These are phyloP conservation scores for Hordeum pubiflorum DNA, from an alignment of 202 grass and related monocot genomes.

Conservation along the genomic window DNA sequence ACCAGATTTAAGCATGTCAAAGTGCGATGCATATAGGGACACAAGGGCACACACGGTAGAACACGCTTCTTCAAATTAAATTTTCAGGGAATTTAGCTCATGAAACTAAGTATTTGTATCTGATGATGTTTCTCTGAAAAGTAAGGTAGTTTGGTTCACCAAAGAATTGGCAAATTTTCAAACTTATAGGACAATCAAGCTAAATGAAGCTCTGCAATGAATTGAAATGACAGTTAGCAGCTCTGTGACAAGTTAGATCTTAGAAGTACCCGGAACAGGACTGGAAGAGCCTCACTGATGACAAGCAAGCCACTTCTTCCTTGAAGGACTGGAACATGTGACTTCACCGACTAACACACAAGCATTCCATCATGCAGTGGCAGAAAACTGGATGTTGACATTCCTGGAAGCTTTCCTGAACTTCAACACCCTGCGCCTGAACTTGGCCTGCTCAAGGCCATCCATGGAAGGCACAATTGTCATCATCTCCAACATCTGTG, in stretches of 20 bases:
- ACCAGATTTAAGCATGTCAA: too few species aligned
- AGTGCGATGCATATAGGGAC: too few species aligned
- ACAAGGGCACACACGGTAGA: neutral
- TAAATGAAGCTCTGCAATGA: neutral
- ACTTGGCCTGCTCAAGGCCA: slow-evolving; percentile 52
- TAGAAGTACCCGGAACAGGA: neutral
- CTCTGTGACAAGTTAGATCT: neutral
- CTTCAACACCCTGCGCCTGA: slow-evolving; percentile 48
- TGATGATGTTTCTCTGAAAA: neutral
- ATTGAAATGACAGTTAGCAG: neutral
- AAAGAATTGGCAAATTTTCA: neutral
- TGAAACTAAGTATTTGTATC: neutral
- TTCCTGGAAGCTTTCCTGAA: slow-evolving; percentile 34
- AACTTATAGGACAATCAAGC: slow-evolving; percentile 1
- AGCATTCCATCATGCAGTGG: slow-evolving; percentile 17
- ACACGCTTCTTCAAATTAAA: neutral
- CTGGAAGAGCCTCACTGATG: neutral
- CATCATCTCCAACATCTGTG: slow-evolving; percentile 37
- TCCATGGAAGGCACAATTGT: slow-evolving; percentile 57
- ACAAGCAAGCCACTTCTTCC: neutral
- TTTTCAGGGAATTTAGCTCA: neutral
- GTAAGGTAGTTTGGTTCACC: neutral
- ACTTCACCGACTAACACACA: neutral
- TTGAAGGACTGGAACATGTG: neutral
- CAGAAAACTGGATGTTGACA: slow-evolving; percentile 34